A percentile compares a stretch with the other conserved stretches of the same genome.
These are phyloP conservation scores for Fusarium buharicum DNA, from an alignment of 2,329 filamentous ascomycete species.

Conservation along the genomic window DNA sequence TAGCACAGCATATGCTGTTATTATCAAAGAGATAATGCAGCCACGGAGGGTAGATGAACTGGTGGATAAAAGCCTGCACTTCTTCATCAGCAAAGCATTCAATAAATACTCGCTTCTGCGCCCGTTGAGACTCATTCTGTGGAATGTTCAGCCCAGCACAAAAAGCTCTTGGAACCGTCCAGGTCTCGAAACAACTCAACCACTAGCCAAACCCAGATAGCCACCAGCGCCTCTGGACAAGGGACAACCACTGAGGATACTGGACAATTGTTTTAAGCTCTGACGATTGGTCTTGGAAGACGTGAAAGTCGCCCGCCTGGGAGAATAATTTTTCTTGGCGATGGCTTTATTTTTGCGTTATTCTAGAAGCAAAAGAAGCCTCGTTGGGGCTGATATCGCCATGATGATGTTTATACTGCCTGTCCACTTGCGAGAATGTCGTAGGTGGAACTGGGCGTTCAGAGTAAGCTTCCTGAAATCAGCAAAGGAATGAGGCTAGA, in stretches of 20 bases:
- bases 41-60: not conserved
- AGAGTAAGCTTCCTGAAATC: slow-evolving; percentile 11
- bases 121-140: not conserved
- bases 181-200: not conserved
- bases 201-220: slow-evolving; percentile 28
- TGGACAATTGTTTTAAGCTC: slow-evolving; percentile 5
- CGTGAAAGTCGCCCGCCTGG: slow-evolving; percentile 5
- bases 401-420: not conserved
- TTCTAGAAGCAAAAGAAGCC: slow-evolving; percentile 17
- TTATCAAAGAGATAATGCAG: too few relatives aligned
- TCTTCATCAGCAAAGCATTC: not conserved
- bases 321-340: slow-evolving; percentile 1
- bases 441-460: slow-evolving; percentile 16
- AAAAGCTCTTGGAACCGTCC: slow-evolving; percentile 5
- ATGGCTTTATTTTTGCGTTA: not conserved
- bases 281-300: slow-evolving; percentile 1
- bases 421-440: not conserved
- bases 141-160: slow-evolving; percentile 17
- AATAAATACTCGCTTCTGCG: slow-evolving; percentile 14
- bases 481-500: slow-evolving; percentile 16
- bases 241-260: slow-evolving; percentile 13
- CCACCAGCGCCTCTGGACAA: slow-evolving; percentile 7
- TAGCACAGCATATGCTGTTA: too few relatives aligned
- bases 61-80: not conserved
- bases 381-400: not conserved